phyloP scores from a whole-genome alignment of 306 rosid genomes.

The Castanea mollissima region DNA sequence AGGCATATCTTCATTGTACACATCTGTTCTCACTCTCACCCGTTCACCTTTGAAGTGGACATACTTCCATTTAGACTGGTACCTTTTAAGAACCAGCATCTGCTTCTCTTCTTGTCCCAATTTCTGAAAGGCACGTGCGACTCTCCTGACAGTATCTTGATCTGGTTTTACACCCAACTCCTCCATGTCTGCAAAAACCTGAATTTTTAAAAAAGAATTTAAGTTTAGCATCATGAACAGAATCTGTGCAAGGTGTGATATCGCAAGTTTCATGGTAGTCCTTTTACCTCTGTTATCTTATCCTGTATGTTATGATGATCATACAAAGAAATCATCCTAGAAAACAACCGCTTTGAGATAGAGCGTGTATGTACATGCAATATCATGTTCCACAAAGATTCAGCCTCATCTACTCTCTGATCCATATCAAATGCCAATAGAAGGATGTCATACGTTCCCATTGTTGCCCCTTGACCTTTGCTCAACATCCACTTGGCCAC shows the following conservation, averaged over 20 bases:
- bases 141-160: slow-evolving; percentile 78
- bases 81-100: slow-evolving; percentile 53
- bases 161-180: slow-evolving; percentile 78
- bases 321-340: slow-evolving; percentile 80
- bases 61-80: slow-evolving; percentile 79
- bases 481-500: slow-evolving; percentile 97
- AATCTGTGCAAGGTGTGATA: background rate
- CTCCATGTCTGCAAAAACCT: slow-evolving; percentile 95
- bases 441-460: slow-evolving; percentile 90
- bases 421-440: slow-evolving; percentile 88
- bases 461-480: slow-evolving; percentile 93
- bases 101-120: slow-evolving; percentile 69
- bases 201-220: slow-evolving; percentile 18
- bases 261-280: background rate
- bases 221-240: slow-evolving; percentile 10
- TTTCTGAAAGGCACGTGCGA: slow-evolving; percentile 53
- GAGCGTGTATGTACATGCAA: slow-evolving; percentile 66
- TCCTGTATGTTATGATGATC: slow-evolving; percentile 66
- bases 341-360: slow-evolving; percentile 73
- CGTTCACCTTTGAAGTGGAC: slow-evolving; percentile 80
- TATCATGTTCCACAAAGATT: slow-evolving; percentile 95
- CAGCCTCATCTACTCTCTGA: slow-evolving; percentile 85
- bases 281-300: slow-evolving; percentile 67
- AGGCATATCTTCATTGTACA: slow-evolving; percentile 38
- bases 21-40: slow-evolving; percentile 59